Base-by-base conservation (phyloP, 202 grass and related monocot genomes). In the Carex sylvatica region DNA sequence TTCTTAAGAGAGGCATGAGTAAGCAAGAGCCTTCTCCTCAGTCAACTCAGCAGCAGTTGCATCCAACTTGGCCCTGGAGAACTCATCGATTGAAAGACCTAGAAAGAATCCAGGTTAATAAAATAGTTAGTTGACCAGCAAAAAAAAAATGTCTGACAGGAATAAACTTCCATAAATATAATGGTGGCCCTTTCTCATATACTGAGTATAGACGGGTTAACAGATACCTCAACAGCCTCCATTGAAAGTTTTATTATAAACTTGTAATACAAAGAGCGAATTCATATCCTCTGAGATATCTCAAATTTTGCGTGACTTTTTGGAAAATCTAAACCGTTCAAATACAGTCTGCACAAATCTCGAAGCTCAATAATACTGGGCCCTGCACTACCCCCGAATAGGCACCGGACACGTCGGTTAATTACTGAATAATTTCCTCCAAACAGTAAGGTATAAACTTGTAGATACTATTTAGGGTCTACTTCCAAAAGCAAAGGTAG, bases 31-130 rank as follows among this genome's bases (percentile, higher is more conserved):
- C 93, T 99, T 99, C 93, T 99, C 96, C 88, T 96, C 93, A 0
- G 85, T 65, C 46, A 99, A 87, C 79, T 99, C 96, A 59, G 87
- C 83, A 66, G 96, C 96, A 3, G 96, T 99, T 0, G 89, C 91
- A 0, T 99, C 96, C 93, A 99, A 52, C 86, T 99, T 99, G 85
- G 90, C 91, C 83, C 96, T 95, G 9, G 96, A 99, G 81, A 93
- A 91, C 85, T 96, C 93, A 8, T 99, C 91, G 0, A 99, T 92
- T 0, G 93, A 79, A 58, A 99, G 91, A 46, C 91, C 96, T 99
- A 82, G 5, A 1, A 78, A 59, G 5, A 90, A 19, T 36, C 26
- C 33, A 23, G 6, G 30, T 36, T 47, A 20, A 22, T 23, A 23
- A 72, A 49, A 24, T 4, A 35, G 7, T 19, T 36, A 76, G 51